phyloP scores from a whole-genome alignment of 345 rosid species.

The Draba incana region DNA sequence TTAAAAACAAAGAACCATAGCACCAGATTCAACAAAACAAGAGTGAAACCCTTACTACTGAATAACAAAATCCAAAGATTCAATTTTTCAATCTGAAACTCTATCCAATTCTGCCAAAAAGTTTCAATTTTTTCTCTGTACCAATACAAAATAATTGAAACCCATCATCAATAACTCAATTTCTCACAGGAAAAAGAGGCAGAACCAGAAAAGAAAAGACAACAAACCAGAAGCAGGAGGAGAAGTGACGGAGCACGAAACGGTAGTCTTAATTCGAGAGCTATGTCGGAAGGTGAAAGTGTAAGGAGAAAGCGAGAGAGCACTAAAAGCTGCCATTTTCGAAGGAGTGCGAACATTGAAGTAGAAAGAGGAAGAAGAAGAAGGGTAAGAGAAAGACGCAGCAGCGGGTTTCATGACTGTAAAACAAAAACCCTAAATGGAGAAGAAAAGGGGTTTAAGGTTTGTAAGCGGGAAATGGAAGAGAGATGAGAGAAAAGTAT shows the following conservation, averaged over 20 bases:
- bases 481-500: conserved; percentile 29
- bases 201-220: neutral
- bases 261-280: conserved; percentile 33
- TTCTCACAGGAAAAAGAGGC: neutral
- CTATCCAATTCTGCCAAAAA: neutral
- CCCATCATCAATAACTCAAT: conserved; percentile 21
- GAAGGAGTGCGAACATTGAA: conserved; percentile 36
- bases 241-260: conserved; percentile 62
- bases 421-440: neutral
- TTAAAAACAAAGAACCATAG: conserved; percentile 1
- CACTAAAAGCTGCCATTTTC: conserved; percentile 66
- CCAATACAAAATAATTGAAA: conserved; percentile 16
- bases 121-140: neutral
- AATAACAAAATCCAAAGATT: neutral
- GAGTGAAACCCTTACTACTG: neutral
- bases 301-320: conserved; percentile 57
- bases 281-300: conserved; percentile 40
- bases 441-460: neutral
- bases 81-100: no score
- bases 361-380: conserved; percentile 40
- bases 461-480: neutral
- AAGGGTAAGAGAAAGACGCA: conserved; percentile 37
- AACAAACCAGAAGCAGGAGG: conserved; percentile 53
- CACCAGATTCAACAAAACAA: conserved; percentile 23
- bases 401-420: conserved; percentile 36